Base-by-base conservation (phyloP, 1,284 basidiomycete species). In the Rhizoctonia solani region DNA sequence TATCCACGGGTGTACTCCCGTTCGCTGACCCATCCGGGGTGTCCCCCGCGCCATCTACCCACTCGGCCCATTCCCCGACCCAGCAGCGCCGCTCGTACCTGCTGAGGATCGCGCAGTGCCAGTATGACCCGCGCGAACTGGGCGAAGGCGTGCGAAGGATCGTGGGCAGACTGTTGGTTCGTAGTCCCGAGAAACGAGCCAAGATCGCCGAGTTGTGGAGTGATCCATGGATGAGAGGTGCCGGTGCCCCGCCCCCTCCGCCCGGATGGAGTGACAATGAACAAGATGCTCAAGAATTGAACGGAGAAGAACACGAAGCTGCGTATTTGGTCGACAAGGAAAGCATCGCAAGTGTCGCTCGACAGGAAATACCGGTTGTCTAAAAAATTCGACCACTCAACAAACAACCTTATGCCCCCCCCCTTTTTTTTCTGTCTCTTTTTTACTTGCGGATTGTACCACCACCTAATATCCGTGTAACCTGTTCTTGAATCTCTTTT, bases 21-120 rank as follows among this genome's bases (percentile, higher is more conserved):
- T 89, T 88, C 75, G 85, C 84, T 25, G 81, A 74, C 32, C 69
- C 79, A 68, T 29, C 19, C 50, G 66, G 54, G 42, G 30, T 29
- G 21, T 70, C 53, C 16, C 61, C 42, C 41, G 68, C 41, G 16
- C 59, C 39, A n/a, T 49, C 41, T 14, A 42, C 13, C 52, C 46
- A 29, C 44, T 56, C 65, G 5, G 21, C 44, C 14, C 63, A 52
- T 8, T 46, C 63, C 9, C 52, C 41, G 16, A 19, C n/a, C 13
- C 46, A 54, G 23, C 71, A 69, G 14, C 70, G 78, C 5, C 71
- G 75, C 32, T 71, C 73, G 14, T 76, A 77, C 61, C 77, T 93
- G 72, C 85, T 91, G 80, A 81, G 85, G 66, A 93, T 95, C 72
- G 91, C 90, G 3, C 84, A 86, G 73, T 89, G 86, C 50, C 87